Evolutionary conservation across 163 green algal species (phyloP), one percentile per base, ranked within the genome.

Genomic region (Coccomyxa subellipsoidea): DNA sequence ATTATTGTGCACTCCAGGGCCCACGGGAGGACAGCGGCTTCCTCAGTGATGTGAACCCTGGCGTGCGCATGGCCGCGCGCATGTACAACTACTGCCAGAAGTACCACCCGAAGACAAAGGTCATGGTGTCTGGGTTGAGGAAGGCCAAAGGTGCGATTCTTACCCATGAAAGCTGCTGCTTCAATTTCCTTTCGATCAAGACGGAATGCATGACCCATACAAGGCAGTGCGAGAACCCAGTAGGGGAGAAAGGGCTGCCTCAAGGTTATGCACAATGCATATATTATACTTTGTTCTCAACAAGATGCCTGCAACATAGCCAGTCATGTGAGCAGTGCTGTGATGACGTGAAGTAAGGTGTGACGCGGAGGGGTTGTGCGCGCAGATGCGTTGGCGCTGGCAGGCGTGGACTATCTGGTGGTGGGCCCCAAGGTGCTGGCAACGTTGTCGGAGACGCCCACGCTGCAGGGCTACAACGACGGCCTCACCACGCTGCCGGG

Each of bases 81-180:
- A 77, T 81, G 47, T 84, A 73, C 39, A 83, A 82, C 59, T 88
- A 84, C 76, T 54, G 83, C 53, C 76, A 89, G 73, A 77, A 85
- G 59, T 88, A 88, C 72, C 86, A 96, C 84, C 88, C 92, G 54
- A 92, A 92, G 70, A 97, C 93, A 15, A 87, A 88, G 77, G 82
- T 98, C 82, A 97, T 98, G 93, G 94, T 91, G 32, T 90, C 85
- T 4, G 93, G 94, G 15, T 82, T 98, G 34, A 86, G 94, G 76
- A 93, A 76, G 54, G 91, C 92, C 77, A 83, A 91, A n/a, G 93
- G 94, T 91, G 23, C 8, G 72, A 39, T 12, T 66, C 47, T 18
- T 66, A n/a, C n/a, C n/a, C n/a, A n/a, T n/a, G n/a, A n/a, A n/a
- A n/a, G n/a, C n/a, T n/a, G n/a, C n/a, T n/a, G n/a, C n/a, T n/a